phyloP scores from a whole-genome alignment of 225 moss, liverwort and hornwort genomes.

The Physcomitrellopsis africana region DNA sequence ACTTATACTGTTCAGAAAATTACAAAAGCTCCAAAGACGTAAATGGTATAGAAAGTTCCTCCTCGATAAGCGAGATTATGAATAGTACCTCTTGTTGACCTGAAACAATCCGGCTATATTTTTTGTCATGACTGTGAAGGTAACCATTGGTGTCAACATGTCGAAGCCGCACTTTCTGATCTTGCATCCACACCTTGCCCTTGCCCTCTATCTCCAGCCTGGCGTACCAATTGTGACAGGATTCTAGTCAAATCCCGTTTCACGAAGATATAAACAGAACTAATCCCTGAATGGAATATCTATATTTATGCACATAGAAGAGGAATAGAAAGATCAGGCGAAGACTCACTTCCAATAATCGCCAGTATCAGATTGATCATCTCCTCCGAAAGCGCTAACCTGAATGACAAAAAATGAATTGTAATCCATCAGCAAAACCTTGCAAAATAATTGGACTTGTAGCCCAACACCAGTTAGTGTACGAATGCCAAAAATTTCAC shows the following conservation, averaged over 20 bases:
- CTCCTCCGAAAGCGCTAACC: constrained; percentile 97
- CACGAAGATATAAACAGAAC: background rate
- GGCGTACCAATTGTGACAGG: constrained; percentile 18
- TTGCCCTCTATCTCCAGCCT: constrained; percentile 91
- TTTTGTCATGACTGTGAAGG: constrained; percentile 94
- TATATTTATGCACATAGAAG: too few relatives aligned
- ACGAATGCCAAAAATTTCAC: background rate
- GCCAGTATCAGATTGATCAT: constrained; percentile 80
- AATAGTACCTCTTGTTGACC: constrained; percentile 92
- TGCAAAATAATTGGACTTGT: constrained; percentile 2
- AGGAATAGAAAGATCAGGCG: too few relatives aligned
- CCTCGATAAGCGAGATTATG: background rate
- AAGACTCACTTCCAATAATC: constrained; percentile 87
- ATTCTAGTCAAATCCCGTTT: constrained; percentile 10
- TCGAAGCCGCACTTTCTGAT: constrained; percentile 88
- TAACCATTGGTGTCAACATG: constrained; percentile 93
- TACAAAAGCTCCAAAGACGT: background rate
- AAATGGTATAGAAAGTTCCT: background rate
- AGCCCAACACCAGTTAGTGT: background rate
- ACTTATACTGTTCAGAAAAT: background rate
- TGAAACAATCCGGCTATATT: constrained; percentile 89
- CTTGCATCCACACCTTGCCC: constrained; percentile 76
- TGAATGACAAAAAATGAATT: constrained; percentile 41
- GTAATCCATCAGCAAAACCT: constrained; percentile 25
- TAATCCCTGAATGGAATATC: background rate